Percentiles rank a stretch among this genome's conserved stretches.
Conservation (phyloP, 345 rosid species). For the Ailanthus altissimus region DNA sequence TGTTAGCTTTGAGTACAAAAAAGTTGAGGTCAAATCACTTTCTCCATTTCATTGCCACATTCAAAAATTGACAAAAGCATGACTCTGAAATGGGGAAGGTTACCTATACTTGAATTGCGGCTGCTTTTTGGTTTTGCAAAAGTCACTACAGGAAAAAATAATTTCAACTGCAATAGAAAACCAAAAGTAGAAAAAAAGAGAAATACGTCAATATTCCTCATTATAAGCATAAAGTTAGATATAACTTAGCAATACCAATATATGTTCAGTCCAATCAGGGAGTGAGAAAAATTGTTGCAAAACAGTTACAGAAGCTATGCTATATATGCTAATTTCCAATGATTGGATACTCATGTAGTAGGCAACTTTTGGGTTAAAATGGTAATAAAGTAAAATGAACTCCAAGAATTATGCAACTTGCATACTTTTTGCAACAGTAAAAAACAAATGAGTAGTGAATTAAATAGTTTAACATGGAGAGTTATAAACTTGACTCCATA, state of each 20-base stretch:
- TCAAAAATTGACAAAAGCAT: not conserved
- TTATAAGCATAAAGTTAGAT: not conserved
- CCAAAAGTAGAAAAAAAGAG: not conserved
- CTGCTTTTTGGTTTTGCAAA: conserved; percentile 99
- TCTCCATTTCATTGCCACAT: not conserved
- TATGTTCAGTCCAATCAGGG: not conserved
- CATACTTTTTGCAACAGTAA: not conserved
- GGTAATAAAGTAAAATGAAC: not conserved
- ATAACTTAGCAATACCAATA: not conserved
- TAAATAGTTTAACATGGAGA: not conserved
- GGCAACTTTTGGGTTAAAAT: not conserved
- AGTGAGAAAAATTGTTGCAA: not conserved
- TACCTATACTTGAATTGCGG: conserved; percentile 99
- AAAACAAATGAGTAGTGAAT: not conserved
- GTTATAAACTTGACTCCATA: conserved; percentile 1
- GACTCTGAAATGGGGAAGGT: not conserved
- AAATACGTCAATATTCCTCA: not conserved
- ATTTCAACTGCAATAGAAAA: conserved; percentile 65
- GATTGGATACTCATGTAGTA: not conserved
- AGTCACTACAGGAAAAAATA: conserved; percentile 88
- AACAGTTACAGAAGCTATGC: not conserved
- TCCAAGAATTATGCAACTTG: not conserved
- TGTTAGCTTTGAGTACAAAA: conserved; percentile 11
- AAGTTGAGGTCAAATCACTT: conserved; percentile 18
- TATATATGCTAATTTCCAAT: not conserved